These are phyloP conservation scores for Chrysoporthe puriensis DNA, from an alignment of 2,329 filamentous ascomycete genomes.

Conservation along the genomic window DNA sequence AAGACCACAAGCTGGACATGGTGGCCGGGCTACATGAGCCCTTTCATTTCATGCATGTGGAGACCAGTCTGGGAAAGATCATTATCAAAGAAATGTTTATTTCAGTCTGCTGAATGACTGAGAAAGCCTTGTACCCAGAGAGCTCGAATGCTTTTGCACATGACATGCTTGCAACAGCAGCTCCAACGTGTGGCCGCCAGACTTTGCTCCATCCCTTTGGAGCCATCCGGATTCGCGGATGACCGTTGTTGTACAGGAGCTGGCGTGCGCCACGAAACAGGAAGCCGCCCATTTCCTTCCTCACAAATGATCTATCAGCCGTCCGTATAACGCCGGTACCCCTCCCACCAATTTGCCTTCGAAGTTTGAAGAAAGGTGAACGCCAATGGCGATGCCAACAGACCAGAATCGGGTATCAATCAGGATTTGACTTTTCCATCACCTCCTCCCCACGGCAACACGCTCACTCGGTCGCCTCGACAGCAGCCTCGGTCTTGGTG, in stretches of 20 bases:
- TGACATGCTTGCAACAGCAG: background rate
- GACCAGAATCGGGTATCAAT: slow-evolving; percentile 3
- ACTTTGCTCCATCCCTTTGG: background rate
- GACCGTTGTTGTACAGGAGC: background rate
- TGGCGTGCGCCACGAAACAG: background rate
- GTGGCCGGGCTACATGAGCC: background rate
- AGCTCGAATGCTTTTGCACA: background rate
- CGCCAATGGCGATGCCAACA: slow-evolving; percentile 2
- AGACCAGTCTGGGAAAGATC: background rate
- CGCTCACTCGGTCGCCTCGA: slow-evolving; percentile 29
- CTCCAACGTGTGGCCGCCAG: background rate
- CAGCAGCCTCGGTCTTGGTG: slow-evolving; percentile 45
- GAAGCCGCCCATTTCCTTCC: background rate
- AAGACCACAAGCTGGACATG: background rate
- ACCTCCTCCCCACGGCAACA: background rate
- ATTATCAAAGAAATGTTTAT: background rate
- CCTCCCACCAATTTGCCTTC: slow-evolving; percentile 14
- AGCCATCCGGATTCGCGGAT: background rate
- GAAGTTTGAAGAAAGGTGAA: slow-evolving; percentile 9
- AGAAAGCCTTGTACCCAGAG: background rate
- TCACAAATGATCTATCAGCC: slow-evolving; percentile 19
- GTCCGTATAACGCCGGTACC: slow-evolving; percentile 25
- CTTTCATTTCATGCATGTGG: background rate
- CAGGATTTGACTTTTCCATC: slow-evolving; percentile 3
- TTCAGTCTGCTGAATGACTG: background rate